phyloP scores from a whole-genome alignment of 2,329 filamentous ascomycete species.

The Alternaria solani region DNA sequence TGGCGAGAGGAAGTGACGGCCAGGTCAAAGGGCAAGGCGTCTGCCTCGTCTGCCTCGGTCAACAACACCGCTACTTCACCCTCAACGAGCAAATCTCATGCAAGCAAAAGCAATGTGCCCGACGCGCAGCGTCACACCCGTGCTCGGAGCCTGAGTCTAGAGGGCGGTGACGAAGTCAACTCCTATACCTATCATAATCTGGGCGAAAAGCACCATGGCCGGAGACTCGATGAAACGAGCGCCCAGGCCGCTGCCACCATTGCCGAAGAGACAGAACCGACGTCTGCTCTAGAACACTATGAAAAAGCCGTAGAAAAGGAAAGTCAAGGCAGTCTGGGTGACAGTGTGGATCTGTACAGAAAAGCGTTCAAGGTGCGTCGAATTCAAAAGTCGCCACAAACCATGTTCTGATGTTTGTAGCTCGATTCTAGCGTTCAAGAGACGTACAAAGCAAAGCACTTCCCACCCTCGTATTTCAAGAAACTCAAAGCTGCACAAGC shows the following conservation, averaged over 20 bases:
- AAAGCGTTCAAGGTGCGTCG: conserved; percentile 80
- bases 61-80: conserved; percentile 25
- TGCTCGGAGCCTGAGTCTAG: conserved; percentile 36
- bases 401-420: conserved; percentile 53
- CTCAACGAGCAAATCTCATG: conserved; percentile 31
- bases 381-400: not conserved
- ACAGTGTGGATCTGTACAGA: conserved; percentile 87
- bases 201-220: conserved; percentile 56
- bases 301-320: conserved; percentile 92
- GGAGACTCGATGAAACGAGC: conserved; percentile 55
- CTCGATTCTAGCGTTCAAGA: conserved; percentile 86
- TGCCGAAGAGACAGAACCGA: conserved; percentile 60
- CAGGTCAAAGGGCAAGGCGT: conserved; percentile 52
- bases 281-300: conserved; percentile 88
- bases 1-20: conserved; percentile 83
- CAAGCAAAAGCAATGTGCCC: conserved; percentile 35
- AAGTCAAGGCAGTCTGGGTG: conserved; percentile 81
- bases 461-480: conserved; percentile 68
- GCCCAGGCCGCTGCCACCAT: conserved; percentile 41
- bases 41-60: conserved; percentile 17
- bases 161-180: conserved; percentile 52
- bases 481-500: conserved; percentile 27
- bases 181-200: conserved; percentile 56
- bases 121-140: conserved; percentile 32
- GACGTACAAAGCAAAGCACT: conserved; percentile 90